Base-by-base conservation (phyloP, 768 basidiomycete genomes). In the Tricholoma terreum region DNA sequence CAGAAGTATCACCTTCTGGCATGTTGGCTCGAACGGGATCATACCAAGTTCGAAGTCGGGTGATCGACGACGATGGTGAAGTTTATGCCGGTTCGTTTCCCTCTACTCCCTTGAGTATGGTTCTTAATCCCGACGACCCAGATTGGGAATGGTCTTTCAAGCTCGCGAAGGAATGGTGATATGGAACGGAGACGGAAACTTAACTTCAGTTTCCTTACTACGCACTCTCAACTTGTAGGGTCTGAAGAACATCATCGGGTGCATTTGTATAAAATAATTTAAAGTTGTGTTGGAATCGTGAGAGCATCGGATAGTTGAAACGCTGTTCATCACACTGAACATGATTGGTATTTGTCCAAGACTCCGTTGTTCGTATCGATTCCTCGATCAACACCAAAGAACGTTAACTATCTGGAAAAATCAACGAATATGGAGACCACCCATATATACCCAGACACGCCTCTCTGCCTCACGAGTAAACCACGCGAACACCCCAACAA, bases 71-170 rank as follows among this genome's bases (percentile, higher is more conserved):
- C 57, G 95, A 98, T 63, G 84, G 84, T 4, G 80, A 81, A 51
- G 77, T 93, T 36, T 94, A 88, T 69, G 85, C 87, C 61, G 86
- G 92, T 91, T 69, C 43, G 85, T 74, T 8, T 58, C 6, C 33
- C 45, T 17, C 30, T 1, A 51, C 19, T 31, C 19, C 24, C 19
- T 10, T 34, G 50, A 33, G 31, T 31, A 27, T 33, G 14, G 15
- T 34, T 34, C 27, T 30, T 48, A 9, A 60, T 38, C 38, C 15
- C 30, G 21, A 24, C 48, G 50, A 27, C 19, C 6, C 58, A 88
- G 91, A 92, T 62, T 92, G 87, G 77, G 84, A 89, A 59, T 98
- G 95, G 95, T 72, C 68, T 22, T 97, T 98, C 81, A 96, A 93
- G 71, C 81, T 98, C 58, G 85, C 80, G 43, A 96, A 96, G 76